Conservation (phyloP, 371 early-diverging fungal species). For the Syncephalastrum racemosum region DNA sequence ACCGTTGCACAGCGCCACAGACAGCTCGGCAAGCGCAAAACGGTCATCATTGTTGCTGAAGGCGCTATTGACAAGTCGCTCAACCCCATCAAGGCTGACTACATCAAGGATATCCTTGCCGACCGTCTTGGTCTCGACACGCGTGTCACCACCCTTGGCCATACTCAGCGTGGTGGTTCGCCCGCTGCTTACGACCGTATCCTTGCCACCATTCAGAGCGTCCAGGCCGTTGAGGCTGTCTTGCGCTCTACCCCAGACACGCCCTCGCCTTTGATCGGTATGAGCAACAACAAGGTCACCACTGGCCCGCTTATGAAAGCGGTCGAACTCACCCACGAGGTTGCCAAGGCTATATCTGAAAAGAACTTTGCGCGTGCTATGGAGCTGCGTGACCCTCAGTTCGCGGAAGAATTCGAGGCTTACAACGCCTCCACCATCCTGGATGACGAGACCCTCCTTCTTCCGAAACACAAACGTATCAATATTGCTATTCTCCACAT, state of each 20-base stretch:
- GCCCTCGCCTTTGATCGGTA: constrained; percentile 92
- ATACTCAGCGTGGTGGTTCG: constrained; percentile 98
- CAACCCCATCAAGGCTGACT: constrained; percentile 86
- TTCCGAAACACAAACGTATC: constrained; percentile 54
- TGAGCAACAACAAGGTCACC: constrained; percentile 84
- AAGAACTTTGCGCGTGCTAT: constrained; percentile 91
- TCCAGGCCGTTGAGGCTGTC: constrained; percentile 97
- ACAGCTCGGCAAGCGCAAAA: constrained; percentile 83
- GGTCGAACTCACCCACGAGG: constrained; percentile 87
- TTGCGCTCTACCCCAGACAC: constrained; percentile 79
- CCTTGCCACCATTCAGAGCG: constrained; percentile 91
- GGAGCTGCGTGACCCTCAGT: constrained; percentile 90
- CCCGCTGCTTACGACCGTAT: constrained; percentile 96
- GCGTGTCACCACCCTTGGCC: constrained; percentile 95
- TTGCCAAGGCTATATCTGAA: constrained; percentile 77
- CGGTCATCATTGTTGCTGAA: constrained; percentile 96
- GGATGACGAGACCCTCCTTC: constrained; percentile 29
- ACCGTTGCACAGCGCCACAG: constrained; percentile 73
- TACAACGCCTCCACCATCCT: constrained; percentile 52
- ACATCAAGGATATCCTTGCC: constrained; percentile 82
- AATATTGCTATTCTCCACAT: constrained; percentile 93
- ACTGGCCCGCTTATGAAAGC: constrained; percentile 90
- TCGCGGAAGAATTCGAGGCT: constrained; percentile 72
- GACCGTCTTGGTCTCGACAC: constrained; percentile 88
- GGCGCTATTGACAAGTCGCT: constrained; percentile 94